A percentile compares a stretch with the other conserved stretches of the same genome.
Evolutionary conservation across 2,329 filamentous ascomycete genomes (phyloP).

Genomic region (Xenosphaeropsis pyriputrescens): DNA sequence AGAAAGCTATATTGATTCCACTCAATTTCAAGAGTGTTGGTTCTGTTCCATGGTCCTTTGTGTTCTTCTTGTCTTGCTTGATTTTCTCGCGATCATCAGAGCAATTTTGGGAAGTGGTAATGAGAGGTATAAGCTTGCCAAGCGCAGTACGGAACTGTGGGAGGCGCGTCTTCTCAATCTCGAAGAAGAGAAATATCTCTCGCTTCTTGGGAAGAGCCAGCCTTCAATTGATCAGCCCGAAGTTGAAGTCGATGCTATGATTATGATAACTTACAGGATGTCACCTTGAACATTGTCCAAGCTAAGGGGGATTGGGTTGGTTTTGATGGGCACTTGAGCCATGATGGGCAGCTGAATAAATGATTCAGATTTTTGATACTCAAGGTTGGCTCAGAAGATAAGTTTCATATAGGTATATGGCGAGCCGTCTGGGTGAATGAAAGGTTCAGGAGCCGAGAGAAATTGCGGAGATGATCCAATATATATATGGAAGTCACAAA

Average conservation of each 20-base stretch:
- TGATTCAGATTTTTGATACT: too few species aligned
- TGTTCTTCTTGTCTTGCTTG: neutral
- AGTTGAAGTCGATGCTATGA: neutral
- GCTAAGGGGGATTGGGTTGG: neutral
- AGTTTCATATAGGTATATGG: too few species aligned
- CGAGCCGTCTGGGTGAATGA: too few species aligned
- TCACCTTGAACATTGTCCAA: constrained; percentile 3
- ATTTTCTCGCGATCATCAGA: neutral
- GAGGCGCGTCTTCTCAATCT: neutral
- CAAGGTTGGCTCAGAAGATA: too few species aligned
- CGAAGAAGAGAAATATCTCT: constrained; percentile 1
- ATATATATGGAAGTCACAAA: too few species aligned
- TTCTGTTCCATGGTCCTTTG: neutral
- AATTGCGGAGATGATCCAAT: too few species aligned
- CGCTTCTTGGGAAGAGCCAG: constrained; percentile 1
- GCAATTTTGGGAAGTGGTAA: neutral
- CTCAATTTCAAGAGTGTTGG: neutral
- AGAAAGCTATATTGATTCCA: constrained; percentile 12
- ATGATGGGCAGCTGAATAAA: too few species aligned
- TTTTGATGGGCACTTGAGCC: too few species aligned
- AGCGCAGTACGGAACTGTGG: neutral
- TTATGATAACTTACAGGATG: constrained; percentile 1
- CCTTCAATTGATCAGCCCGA: neutral
- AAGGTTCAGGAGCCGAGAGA: too few species aligned
- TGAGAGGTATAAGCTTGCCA: neutral